Percentiles rank a stretch among this genome's conserved stretches.
Evolutionary conservation across 2,329 filamentous ascomycete species (phyloP).

Genomic region (Dothiorella sarmentorum): DNA sequence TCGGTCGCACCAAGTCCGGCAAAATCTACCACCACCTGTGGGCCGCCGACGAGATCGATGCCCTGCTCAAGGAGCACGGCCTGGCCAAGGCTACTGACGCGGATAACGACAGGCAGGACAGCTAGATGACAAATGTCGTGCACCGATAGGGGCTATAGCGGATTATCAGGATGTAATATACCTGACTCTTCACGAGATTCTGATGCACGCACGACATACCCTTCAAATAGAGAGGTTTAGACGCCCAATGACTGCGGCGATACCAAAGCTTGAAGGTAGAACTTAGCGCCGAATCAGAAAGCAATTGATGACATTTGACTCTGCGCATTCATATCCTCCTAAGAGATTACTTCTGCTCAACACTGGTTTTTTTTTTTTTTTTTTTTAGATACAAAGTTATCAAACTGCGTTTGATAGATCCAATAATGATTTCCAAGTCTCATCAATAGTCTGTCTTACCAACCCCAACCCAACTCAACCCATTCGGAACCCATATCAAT

Average conservation of each 20-base stretch:
- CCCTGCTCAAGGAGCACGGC: slow-evolving; percentile 90
- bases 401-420: no score
- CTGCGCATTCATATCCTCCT: no score
- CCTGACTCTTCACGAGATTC: slow-evolving; percentile 14
- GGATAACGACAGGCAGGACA: slow-evolving; percentile 25
- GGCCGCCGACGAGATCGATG: slow-evolving; percentile 94
- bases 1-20: slow-evolving; percentile 89
- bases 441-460: no score
- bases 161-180: slow-evolving; percentile 16
- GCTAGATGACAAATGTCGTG: slow-evolving; percentile 15
- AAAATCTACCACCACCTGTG: slow-evolving; percentile 98
- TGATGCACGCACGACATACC: neutral
- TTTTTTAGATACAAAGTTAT: no score
- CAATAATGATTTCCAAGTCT: no score
- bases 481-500: neutral
- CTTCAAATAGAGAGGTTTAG: slow-evolving; percentile 12
- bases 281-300: no score
- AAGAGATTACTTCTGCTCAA: no score
- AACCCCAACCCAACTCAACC: neutral
- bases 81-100: slow-evolving; percentile 64
- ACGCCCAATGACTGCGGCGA: slow-evolving; percentile 2
- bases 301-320: neutral
- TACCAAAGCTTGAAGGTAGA: neutral
- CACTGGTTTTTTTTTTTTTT: no score
- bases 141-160: slow-evolving; percentile 1